Conservation (phyloP, 176 grass and related monocot species). For the Eleusine coracana region DNA sequence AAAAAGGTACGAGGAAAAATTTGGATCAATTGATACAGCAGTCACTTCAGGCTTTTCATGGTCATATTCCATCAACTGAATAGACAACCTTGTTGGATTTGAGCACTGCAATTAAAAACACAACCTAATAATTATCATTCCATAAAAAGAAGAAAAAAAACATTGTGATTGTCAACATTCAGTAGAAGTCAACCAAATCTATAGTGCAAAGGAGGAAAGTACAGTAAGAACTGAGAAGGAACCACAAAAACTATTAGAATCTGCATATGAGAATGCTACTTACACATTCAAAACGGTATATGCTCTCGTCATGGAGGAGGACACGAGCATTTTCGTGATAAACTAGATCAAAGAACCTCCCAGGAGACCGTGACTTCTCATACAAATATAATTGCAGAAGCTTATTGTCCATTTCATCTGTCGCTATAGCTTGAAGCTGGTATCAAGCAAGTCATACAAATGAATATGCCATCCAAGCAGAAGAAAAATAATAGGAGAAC, state of each 20-base stretch:
- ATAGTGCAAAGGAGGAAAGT: not conserved
- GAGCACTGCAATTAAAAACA: slow-evolving; percentile 60
- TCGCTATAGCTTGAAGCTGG: slow-evolving; percentile 97
- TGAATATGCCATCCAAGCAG: slow-evolving; percentile 25
- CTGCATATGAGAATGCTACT: slow-evolving; percentile 32
- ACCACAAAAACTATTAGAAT: not conserved
- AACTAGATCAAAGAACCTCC: slow-evolving; percentile 85
- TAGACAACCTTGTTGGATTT: slow-evolving; percentile 67
- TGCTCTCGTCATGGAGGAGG: slow-evolving; percentile 92
- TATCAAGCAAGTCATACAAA: slow-evolving; percentile 22
- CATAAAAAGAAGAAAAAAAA: not conserved
- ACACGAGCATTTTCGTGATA: slow-evolving; percentile 98
- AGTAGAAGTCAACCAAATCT: not conserved
- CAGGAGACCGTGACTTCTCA: slow-evolving; percentile 87
- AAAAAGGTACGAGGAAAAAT: slow-evolving; percentile 79
- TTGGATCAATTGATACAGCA: slow-evolving; percentile 96
- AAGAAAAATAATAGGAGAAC: not conserved
- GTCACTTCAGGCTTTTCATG: slow-evolving; percentile 95
- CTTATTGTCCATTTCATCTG: slow-evolving; percentile 99
- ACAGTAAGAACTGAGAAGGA: not conserved
- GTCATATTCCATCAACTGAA: slow-evolving; percentile 95
- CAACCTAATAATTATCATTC: slow-evolving; percentile 40
- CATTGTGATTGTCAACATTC: not conserved
- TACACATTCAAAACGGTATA: slow-evolving; percentile 96
- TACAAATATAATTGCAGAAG: slow-evolving; percentile 93